Percentiles rank a stretch among this genome's conserved stretches.
phyloP scores from a whole-genome alignment of 371 early-diverging fungal genomes.

The Haplosporangium sp. region DNA sequence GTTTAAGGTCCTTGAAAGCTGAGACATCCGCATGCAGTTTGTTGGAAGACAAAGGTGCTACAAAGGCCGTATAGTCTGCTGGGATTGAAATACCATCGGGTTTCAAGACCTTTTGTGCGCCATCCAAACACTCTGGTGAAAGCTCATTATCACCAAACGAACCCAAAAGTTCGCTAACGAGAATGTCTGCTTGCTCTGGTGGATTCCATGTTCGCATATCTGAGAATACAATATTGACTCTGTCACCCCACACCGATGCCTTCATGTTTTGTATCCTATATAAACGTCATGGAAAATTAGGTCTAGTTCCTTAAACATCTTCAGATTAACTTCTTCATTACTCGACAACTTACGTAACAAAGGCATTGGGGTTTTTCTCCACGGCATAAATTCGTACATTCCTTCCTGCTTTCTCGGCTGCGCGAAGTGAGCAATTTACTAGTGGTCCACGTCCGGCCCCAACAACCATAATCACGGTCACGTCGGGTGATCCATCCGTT shows the following conservation, averaged over 20 bases:
- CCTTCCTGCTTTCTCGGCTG: conserved; percentile 75
- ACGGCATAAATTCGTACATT: conserved; percentile 84
- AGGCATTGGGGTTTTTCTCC: conserved; percentile 96
- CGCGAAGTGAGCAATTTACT: conserved; percentile 86
- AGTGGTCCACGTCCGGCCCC: conserved; percentile 85
- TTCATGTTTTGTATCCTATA: conserved; percentile 82
- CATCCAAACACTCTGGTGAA: conserved; percentile 96
- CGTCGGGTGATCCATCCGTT: conserved; percentile 19
- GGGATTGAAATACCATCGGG: conserved; percentile 93
- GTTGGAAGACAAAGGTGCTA: conserved; percentile 89
- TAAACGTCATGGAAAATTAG: background rate
- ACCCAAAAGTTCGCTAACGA: conserved; percentile 92
- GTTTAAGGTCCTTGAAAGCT: conserved; percentile 71
- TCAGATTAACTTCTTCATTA: background rate
- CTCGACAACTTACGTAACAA: conserved; percentile 77
- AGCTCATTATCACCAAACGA: conserved; percentile 98
- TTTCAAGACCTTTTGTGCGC: conserved; percentile 88
- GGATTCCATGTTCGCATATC: conserved; percentile 94
- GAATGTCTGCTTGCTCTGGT: conserved; percentile 84
- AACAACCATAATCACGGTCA: conserved; percentile 88
- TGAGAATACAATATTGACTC: conserved; percentile 83
- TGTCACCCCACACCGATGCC: conserved; percentile 81
- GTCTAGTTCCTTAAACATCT: conserved; percentile 4
- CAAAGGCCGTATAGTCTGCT: conserved; percentile 80
- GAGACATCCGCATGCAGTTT: conserved; percentile 77